These are phyloP conservation scores for Penicillium sp. DNA, from an alignment of 2,329 filamentous ascomycete genomes.

Conservation along the genomic window DNA sequence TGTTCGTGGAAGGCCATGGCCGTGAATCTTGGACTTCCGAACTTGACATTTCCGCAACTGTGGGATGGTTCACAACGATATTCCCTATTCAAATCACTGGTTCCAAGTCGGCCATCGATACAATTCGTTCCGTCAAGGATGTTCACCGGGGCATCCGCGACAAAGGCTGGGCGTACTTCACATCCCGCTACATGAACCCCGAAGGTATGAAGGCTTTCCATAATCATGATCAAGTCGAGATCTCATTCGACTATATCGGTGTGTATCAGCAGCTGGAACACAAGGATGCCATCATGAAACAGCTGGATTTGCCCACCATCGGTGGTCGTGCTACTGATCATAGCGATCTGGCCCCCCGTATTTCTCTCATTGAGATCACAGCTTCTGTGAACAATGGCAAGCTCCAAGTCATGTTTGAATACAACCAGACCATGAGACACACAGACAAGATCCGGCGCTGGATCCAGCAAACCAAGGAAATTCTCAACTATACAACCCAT, in stretches of 20 bases:
- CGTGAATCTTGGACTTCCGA: not conserved
- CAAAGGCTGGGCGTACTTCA: not conserved
- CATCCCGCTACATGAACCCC: not conserved
- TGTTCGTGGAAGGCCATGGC: not conserved
- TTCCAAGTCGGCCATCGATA: not conserved
- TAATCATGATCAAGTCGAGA: constrained; percentile 10
- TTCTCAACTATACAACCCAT: not conserved
- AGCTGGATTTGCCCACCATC: not conserved
- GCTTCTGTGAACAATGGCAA: constrained; percentile 1
- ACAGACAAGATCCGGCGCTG: not conserved
- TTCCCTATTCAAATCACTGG: not conserved
- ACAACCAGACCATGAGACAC: not conserved
- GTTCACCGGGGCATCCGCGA: not conserved
- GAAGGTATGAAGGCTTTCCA: not conserved
- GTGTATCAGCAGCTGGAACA: not conserved
- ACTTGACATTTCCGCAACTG: constrained; percentile 2
- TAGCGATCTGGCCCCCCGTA: constrained; percentile 23
- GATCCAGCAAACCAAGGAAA: not conserved
- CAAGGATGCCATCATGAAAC: constrained; percentile 31
- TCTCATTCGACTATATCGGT: not conserved
- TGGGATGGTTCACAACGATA: constrained; percentile 1
- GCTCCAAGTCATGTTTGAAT: not conserved
- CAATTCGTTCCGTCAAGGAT: not conserved
- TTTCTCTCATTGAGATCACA: constrained; percentile 17
- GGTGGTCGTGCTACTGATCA: not conserved